Conservation (phyloP, 495 filamentous ascomycete genomes). For the Daldinia decipiens region DNA sequence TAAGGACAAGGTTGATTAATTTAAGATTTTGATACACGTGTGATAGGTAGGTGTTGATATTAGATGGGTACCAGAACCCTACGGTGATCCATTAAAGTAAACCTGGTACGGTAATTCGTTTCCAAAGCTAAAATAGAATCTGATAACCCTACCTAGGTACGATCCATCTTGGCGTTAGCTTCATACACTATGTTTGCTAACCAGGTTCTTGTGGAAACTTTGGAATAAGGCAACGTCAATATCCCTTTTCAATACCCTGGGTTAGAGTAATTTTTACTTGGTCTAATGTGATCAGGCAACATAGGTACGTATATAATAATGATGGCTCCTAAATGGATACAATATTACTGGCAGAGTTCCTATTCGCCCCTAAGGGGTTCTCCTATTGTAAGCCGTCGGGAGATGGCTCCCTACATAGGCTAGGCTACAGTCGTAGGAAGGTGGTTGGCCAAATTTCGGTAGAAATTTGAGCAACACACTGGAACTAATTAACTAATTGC, state of each 20-base stretch:
- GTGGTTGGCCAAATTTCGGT: background rate
- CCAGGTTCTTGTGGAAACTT: background rate
- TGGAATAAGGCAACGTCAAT: background rate
- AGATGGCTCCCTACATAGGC: background rate
- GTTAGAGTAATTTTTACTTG: too few species aligned
- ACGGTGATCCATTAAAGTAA: background rate
- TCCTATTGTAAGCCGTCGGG: background rate
- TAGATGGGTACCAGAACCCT: background rate
- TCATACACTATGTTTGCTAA: background rate
- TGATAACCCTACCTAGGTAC: too few species aligned
- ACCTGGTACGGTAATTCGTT: too few species aligned
- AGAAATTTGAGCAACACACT: background rate
- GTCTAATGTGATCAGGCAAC: background rate
- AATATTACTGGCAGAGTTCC: background rate
- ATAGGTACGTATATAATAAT: background rate
- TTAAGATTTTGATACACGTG: background rate
- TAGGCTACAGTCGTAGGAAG: background rate
- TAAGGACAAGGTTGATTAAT: background rate
- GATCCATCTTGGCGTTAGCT: background rate
- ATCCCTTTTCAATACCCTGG: too few species aligned
- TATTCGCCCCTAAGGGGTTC: background rate
- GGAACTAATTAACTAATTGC: slow-evolving; percentile 2
- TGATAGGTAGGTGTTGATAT: background rate
- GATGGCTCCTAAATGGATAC: background rate
- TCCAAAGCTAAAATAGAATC: too few species aligned